These are phyloP conservation scores for Penicillium olsonii DNA, from an alignment of 2,329 filamentous ascomycete genomes.

Conservation along the genomic window DNA sequence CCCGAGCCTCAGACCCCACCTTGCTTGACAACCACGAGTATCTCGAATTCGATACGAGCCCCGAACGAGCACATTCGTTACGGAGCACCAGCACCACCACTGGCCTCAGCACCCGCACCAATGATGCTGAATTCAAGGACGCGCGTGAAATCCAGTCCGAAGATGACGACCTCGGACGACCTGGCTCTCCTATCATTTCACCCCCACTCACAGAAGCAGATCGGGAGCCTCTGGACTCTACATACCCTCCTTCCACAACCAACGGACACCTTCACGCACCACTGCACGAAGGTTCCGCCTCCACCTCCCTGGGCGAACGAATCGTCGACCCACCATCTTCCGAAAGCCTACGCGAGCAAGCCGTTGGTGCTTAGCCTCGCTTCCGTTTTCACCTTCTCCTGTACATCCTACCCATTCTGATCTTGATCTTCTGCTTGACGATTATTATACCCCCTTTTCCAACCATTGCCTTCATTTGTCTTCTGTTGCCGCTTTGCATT, in stretches of 20 bases:
- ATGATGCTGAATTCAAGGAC: constrained; percentile 29
- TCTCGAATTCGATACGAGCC: constrained; percentile 29
- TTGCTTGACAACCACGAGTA: constrained; percentile 31
- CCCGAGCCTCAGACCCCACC: constrained; percentile 35
- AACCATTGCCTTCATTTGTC: constrained; percentile 13
- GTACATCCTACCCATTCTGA: constrained; percentile 22
- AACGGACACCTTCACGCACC: constrained; percentile 16
- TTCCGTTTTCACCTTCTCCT: constrained; percentile 4
- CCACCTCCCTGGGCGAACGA: constrained; percentile 21
- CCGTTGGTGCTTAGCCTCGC: constrained; percentile 19
- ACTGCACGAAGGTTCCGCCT: constrained; percentile 10
- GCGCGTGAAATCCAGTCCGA: constrained; percentile 20
- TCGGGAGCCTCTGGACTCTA: neutral
- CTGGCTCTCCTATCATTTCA: neutral
- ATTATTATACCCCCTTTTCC: constrained; percentile 17
- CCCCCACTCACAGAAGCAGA: constrained; percentile 1
- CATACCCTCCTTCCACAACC: constrained; percentile 11
- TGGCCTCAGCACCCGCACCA: constrained; percentile 52
- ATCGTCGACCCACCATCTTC: constrained; percentile 19
- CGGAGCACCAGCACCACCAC: constrained; percentile 69
- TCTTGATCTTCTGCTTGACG: constrained; percentile 15
- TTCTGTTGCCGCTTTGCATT: constrained; percentile 17
- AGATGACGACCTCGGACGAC: constrained; percentile 9
- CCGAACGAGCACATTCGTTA: constrained; percentile 60
- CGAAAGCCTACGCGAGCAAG: constrained; percentile 25